Percentiles rank a stretch among this genome's conserved stretches.
phyloP scores from a whole-genome alignment of 495 filamentous ascomycete genomes.

The Wilcoxina mikolae region DNA sequence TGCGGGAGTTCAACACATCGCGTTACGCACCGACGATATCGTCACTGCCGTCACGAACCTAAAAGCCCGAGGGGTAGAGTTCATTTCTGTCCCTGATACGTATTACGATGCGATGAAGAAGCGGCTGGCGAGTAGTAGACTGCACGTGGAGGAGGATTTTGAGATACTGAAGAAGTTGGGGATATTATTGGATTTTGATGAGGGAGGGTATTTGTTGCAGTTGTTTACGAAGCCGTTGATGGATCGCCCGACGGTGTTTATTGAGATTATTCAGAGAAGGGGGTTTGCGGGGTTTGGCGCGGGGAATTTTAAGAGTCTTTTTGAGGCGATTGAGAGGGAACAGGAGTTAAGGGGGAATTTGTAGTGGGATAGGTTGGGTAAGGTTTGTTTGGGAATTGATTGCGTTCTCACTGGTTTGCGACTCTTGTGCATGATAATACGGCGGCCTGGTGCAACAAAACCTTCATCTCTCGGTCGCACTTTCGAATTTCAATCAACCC shows the following conservation, averaged over 20 bases:
- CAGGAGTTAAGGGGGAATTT: slow-evolving; percentile 73
- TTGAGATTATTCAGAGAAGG: slow-evolving; percentile 83
- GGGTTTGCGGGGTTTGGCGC: slow-evolving; percentile 82
- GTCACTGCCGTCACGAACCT: slow-evolving; percentile 57
- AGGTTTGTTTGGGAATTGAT: no score
- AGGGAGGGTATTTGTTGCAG: slow-evolving; percentile 70
- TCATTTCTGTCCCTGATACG: slow-evolving; percentile 67
- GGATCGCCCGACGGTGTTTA: slow-evolving; percentile 84
- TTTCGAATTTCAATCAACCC: no score
- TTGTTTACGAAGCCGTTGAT: slow-evolving; percentile 84
- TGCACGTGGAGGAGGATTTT: slow-evolving; percentile 57
- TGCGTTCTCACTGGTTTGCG: no score
- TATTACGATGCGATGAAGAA: slow-evolving; percentile 67
- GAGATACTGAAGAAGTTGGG: slow-evolving; percentile 55
- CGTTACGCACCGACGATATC: slow-evolving; percentile 66
- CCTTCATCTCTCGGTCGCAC: no score
- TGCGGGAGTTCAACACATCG: slow-evolving; percentile 80
- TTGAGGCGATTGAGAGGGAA: slow-evolving; percentile 84
- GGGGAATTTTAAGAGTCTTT: slow-evolving; percentile 87
- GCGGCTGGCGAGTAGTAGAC: slow-evolving; percentile 42
- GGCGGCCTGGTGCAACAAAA: no score
- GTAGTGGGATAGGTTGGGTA: slow-evolving; percentile 27
- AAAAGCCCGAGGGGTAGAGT: slow-evolving; percentile 66
- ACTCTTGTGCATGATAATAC: no score
- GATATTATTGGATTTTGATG: slow-evolving; percentile 85